Conservation (phyloP, 345 rosid genomes). For the Populus davidiana region DNA sequence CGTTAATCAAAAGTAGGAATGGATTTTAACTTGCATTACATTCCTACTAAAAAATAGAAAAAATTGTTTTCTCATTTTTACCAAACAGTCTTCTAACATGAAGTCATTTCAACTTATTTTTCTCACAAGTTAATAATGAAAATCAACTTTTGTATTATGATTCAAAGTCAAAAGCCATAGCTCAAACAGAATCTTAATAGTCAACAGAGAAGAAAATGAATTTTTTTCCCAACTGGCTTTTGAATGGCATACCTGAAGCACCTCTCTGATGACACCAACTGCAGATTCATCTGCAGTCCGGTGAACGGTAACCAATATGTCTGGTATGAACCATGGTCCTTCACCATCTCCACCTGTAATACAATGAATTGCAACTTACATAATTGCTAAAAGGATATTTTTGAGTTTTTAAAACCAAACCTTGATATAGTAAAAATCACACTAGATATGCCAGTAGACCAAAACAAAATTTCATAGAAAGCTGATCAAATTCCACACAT, state of each 20-base stretch:
- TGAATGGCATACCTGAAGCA: constrained; percentile 57
- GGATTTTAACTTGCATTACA: too few species aligned
- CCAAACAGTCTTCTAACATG: too few species aligned
- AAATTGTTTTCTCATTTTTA: too few species aligned
- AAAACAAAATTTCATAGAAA: not conserved
- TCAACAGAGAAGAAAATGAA: not conserved
- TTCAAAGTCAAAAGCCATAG: not conserved
- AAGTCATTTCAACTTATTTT: too few species aligned
- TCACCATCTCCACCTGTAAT: constrained; percentile 75
- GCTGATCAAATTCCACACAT: not conserved
- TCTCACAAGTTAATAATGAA: too few species aligned
- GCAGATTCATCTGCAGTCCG: constrained; percentile 55
- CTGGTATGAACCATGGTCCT: constrained; percentile 82
- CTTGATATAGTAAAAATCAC: not conserved
- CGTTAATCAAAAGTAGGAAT: too few species aligned
- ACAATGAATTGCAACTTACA: not conserved
- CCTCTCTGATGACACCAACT: constrained; percentile 75
- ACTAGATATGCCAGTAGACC: too few species aligned
- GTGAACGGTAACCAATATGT: constrained; percentile 72
- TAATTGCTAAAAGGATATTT: not conserved
- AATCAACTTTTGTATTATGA: too few species aligned
- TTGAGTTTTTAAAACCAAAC: not conserved
- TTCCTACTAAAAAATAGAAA: too few species aligned
- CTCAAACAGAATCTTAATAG: not conserved
- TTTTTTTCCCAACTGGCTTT: not conserved